Evolutionary conservation across 2,329 filamentous ascomycete genomes (phyloP).

Genomic region (Colletotrichum horii): DNA sequence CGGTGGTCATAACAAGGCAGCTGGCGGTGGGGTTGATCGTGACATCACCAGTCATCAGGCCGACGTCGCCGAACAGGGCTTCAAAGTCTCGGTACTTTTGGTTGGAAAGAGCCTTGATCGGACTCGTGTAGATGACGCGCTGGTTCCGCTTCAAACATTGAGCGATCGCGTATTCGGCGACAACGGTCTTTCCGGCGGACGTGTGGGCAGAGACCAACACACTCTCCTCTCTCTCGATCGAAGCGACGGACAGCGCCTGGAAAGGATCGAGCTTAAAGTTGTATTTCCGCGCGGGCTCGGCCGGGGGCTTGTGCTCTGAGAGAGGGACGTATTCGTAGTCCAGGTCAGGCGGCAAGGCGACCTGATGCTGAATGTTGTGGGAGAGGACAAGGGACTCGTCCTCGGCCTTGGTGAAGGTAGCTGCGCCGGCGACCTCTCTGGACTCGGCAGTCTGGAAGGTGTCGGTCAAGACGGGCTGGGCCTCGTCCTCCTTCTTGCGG

Average conservation of each 20-base stretch:
- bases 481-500: slow-evolving; percentile 64
- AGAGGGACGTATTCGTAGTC: slow-evolving; percentile 96
- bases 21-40: slow-evolving; percentile 99
- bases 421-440: slow-evolving; percentile 82
- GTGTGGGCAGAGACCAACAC: slow-evolving; percentile 97
- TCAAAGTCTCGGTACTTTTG: slow-evolving; percentile 98
- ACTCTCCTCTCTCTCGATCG: slow-evolving; percentile 95
- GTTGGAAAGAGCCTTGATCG: slow-evolving; percentile 98
- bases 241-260: slow-evolving; percentile 92
- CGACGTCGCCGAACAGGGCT: slow-evolving; percentile 94
- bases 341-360: slow-evolving; percentile 89
- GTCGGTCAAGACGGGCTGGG: slow-evolving; percentile 85
- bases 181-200: slow-evolving; percentile 96
- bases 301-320: slow-evolving; percentile 89
- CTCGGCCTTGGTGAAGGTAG: slow-evolving; percentile 65
- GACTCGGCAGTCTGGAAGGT: slow-evolving; percentile 95
- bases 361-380: slow-evolving; percentile 98
- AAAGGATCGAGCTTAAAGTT: slow-evolving; percentile 96
- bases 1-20: slow-evolving; percentile 98
- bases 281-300: slow-evolving; percentile 82
- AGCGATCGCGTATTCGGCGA: slow-evolving; percentile 97
- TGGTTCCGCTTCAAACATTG: slow-evolving; percentile 98
- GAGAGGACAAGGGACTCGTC: slow-evolving; percentile 82
- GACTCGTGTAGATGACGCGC: slow-evolving; percentile 98
- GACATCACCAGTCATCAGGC: slow-evolving; percentile 98